phyloP scores from a whole-genome alignment of 345 rosid species.

The Camelina neglecta region DNA sequence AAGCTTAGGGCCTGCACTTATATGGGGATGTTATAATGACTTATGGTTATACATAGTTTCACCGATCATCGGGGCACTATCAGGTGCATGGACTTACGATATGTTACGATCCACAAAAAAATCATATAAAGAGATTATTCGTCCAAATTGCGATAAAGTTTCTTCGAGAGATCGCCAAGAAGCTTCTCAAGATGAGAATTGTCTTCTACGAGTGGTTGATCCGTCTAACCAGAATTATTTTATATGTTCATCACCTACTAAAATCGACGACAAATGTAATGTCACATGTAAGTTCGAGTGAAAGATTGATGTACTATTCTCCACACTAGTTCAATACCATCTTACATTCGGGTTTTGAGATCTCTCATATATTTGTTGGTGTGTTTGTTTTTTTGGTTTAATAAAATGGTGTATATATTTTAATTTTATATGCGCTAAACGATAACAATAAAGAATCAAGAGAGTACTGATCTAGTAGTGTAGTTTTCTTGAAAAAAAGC shows the following conservation, averaged over 20 bases:
- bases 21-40: constrained; percentile 46
- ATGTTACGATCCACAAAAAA: constrained; percentile 54
- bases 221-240: constrained; percentile 19
- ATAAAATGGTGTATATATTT: too few species aligned
- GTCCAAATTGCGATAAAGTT: constrained; percentile 35
- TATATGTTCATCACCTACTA: constrained; percentile 38
- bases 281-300: constrained; percentile 31
- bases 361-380: too few species aligned
- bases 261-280: constrained; percentile 19
- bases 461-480: too few species aligned
- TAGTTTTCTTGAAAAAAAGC: too few species aligned
- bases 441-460: too few species aligned
- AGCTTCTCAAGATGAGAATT: constrained; percentile 35
- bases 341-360: too few species aligned
- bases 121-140: constrained; percentile 46
- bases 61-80: constrained; percentile 52
- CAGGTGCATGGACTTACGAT: constrained; percentile 60
- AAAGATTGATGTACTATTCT: neutral
- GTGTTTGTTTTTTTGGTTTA: too few species aligned
- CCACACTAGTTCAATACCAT: too few species aligned
- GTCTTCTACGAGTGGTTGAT: constrained; percentile 37
- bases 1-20: constrained; percentile 62
- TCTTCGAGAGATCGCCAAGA: constrained; percentile 29
- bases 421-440: too few species aligned
- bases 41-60: constrained; percentile 58